Base-by-base conservation (phyloP, 352 stramenopile genomes). In the Phytophthora cajani region DNA sequence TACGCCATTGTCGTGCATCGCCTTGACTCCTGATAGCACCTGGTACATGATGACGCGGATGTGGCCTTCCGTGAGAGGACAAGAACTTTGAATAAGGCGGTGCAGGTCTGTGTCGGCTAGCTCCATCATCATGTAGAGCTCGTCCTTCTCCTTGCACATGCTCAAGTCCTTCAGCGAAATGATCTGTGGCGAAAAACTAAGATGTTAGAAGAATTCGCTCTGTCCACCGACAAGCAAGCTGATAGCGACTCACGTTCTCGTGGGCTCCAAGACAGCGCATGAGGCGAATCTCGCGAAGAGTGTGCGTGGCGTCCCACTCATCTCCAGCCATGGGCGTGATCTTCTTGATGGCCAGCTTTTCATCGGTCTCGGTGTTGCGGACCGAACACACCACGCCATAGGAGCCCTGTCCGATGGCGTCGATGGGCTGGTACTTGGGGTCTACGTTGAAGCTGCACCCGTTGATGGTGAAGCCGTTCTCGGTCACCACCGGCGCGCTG, bases 61-160 rank as follows among this genome's bases (percentile, higher is more conserved):
- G 77, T 94, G 88, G 46, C 85, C 87, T 62, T 93, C 84, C 0
- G 83, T 90, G 9, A 94, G 65, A n/a, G 84, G 85, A 47, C 88
- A 95, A 2, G 89, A 93, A 65, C 87, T 96, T 69, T 97, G 90
- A 56, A 98, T 97, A 27, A 98, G 81, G 1, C 89, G 82, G 52
- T 97, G 92, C 42, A 98, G 81, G 71, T 98, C 95, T 17, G 90
- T 98, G 74, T 98, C 95, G 4, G 96, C 90, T 25, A 98, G 81
- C 71, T 98, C 93, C 95, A 98, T 98, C 74, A 98, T 96, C 79
- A 98, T 98, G 76, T 98, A 98, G 32, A 98, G 79, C 78, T 98
- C 95, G 71, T 98, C 93, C 58, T 97, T 94, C 49, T 89, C 79
- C 57, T 98, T 89, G 64, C 93, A 97, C 75, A 97, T 93, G 66